Conservation (phyloP, 176 grass and related monocot species). For the Melocanna baccifera region DNA sequence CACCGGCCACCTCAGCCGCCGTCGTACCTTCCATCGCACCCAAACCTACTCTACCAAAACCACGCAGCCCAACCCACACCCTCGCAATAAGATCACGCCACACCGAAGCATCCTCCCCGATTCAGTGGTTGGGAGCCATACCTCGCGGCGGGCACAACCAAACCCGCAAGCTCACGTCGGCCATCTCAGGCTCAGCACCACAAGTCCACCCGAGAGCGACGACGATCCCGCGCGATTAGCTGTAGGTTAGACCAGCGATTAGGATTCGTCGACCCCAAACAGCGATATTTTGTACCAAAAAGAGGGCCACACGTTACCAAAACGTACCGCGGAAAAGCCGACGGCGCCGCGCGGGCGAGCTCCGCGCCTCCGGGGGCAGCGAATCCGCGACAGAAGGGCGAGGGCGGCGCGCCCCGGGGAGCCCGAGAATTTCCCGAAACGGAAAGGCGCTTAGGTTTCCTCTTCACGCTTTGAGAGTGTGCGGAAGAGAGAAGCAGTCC, state of each 20-base stretch:
- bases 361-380: neutral
- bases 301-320: conserved; percentile 19
- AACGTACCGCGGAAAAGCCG: neutral
- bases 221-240: neutral
- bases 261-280: neutral
- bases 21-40: conserved; percentile 60
- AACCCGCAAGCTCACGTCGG: neutral
- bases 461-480: neutral
- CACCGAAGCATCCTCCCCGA: neutral
- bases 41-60: neutral
- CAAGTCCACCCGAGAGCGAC: neutral
- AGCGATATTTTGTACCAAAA: neutral
- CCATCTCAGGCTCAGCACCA: neutral
- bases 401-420: neutral
- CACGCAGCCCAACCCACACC: neutral
- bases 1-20: conserved; percentile 44
- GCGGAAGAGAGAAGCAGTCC: neutral
- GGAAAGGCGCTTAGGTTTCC: conserved; percentile 50
- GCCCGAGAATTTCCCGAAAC: conserved; percentile 58
- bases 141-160: neutral
- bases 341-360: neutral
- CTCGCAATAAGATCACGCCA: neutral
- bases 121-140: conserved; percentile 9
- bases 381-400: neutral
- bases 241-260: neutral